A percentile compares a stretch with the other conserved stretches of the same genome.
phyloP scores from a whole-genome alignment of 2,329 filamentous ascomycete species.

The Cordyceps tenuipes region DNA sequence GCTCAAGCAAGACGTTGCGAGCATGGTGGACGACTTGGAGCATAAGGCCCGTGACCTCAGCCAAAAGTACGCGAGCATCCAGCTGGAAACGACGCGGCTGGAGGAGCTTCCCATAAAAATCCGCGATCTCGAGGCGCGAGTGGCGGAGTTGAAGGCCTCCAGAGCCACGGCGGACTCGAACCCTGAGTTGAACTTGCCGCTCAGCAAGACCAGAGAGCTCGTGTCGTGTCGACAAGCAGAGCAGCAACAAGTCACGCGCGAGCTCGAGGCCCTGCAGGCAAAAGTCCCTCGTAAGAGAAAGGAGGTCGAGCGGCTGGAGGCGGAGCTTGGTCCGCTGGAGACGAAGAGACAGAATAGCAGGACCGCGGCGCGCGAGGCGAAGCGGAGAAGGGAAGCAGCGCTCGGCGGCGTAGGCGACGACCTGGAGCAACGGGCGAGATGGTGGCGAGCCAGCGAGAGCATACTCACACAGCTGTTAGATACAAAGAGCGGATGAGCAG shows the following conservation, averaged over 20 bases:
- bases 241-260: slow-evolving; percentile 49
- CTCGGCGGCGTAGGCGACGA: slow-evolving; percentile 62
- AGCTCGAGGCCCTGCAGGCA: slow-evolving; percentile 54
- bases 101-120: slow-evolving; percentile 44
- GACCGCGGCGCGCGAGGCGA: slow-evolving; percentile 62
- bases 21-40: slow-evolving; percentile 67
- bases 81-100: slow-evolving; percentile 39
- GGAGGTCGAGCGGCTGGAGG: slow-evolving; percentile 57
- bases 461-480: slow-evolving; percentile 56
- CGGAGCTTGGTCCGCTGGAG: slow-evolving; percentile 62
- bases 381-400: slow-evolving; percentile 56
- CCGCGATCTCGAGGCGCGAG: slow-evolving; percentile 37
- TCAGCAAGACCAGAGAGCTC: slow-evolving; percentile 47
- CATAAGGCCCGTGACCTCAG: slow-evolving; percentile 50
- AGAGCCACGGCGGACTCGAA: slow-evolving; percentile 29
- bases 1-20: slow-evolving; percentile 70
- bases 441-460: slow-evolving; percentile 63
- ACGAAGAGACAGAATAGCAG: slow-evolving; percentile 56
- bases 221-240: slow-evolving; percentile 43
- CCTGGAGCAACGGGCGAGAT: slow-evolving; percentile 65
- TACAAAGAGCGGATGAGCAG: slow-evolving; percentile 34
- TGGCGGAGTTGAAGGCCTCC: slow-evolving; percentile 35
- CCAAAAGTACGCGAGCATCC: slow-evolving; percentile 42
- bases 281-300: slow-evolving; percentile 57
- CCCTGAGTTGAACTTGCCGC: slow-evolving; percentile 44